Percentiles rank a stretch among this genome's conserved stretches.
These are phyloP conservation scores for Aspergillus biplanus DNA, from an alignment of 495 filamentous ascomycete species.

Conservation along the genomic window DNA sequence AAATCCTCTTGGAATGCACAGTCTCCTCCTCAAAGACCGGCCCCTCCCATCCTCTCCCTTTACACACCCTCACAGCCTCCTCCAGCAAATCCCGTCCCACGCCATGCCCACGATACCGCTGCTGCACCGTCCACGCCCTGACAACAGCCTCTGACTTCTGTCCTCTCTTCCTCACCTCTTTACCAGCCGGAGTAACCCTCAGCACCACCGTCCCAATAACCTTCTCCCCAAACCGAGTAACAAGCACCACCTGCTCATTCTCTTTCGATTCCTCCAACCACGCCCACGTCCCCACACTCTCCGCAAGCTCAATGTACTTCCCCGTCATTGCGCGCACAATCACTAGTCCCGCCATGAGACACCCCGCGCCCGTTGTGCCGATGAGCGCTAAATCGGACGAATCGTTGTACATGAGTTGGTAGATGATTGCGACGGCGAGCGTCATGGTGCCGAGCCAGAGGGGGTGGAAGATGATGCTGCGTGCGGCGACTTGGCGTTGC, in stretches of 20 bases:
- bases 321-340: slow-evolving; percentile 41
- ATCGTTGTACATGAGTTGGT: slow-evolving; percentile 45
- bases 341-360: slow-evolving; percentile 49
- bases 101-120: slow-evolving; percentile 66
- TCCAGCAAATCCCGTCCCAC: slow-evolving; percentile 70
- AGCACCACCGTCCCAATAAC: slow-evolving; percentile 61
- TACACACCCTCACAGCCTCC: slow-evolving; percentile 61
- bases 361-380: slow-evolving; percentile 39
- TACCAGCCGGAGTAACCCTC: slow-evolving; percentile 31
- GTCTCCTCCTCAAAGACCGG: slow-evolving; percentile 68
- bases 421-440: slow-evolving; percentile 38
- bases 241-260: slow-evolving; percentile 41
- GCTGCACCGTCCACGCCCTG: slow-evolving; percentile 74
- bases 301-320: slow-evolving; percentile 56
- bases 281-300: slow-evolving; percentile 50
- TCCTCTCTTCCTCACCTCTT: slow-evolving; percentile 9
- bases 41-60: slow-evolving; percentile 57
- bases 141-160: slow-evolving; percentile 47
- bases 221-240: slow-evolving; percentile 58
- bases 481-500: slow-evolving; percentile 60
- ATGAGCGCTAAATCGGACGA: slow-evolving; percentile 23
- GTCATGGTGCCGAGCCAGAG: slow-evolving; percentile 42
- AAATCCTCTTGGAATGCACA: slow-evolving; percentile 60
- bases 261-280: slow-evolving; percentile 41
- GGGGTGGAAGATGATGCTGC: slow-evolving; percentile 56